Evolutionary conservation across 176 grass and related monocot species (phyloP), one percentile per base, ranked within the genome.

Genomic region (Hsuehochloa calcarea): DNA sequence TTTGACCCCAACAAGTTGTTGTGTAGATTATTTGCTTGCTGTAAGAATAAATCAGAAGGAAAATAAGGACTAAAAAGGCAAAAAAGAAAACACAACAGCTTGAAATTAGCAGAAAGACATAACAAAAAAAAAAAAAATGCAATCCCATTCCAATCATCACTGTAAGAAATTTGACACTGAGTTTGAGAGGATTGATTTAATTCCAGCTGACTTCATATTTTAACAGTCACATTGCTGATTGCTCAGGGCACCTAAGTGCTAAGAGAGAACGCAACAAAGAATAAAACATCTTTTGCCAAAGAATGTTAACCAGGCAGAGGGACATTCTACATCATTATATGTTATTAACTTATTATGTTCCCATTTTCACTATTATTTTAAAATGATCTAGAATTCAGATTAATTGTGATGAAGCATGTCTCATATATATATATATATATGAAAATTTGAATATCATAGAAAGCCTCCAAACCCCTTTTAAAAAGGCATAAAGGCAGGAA

Each of bases 21-120:
- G 58, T 88, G 92, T 51, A 91, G 76, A 87, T 73, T 65, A 87
- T 97, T 97, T 40, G 87, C 84, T 94, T 98, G 93, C 93, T 98
- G 91, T 38, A 87, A 80, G 23, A 76, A 85, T 43, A 87, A 62
- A 84, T 37, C 37, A 86, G 8, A 87, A 80, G 40, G 54, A 74
- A 81, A 29, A 78, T 81, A 79, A 88, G 64, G 25, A 88, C 45
- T 61, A 10, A 73, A 10, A 72, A 55, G 8, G 12, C 23, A 7
- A 56, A 66, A 31, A 79, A 59, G n/a, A 14, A 26, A 45, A 45
- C 10, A 58, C 17, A 80, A 43, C 3, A 45, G 50, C 26, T 75
- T 59, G 20, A 69, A 69, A 68, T 35, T 75, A 55, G 6, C 50
- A 72, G 49, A 80, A n/a, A 60, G 29, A 61, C n/a, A 72, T 43